A percentile compares a stretch with the other conserved stretches of the same genome.
phyloP scores from a whole-genome alignment of 2,329 filamentous ascomycete species.

The Diaporthe sp. region DNA sequence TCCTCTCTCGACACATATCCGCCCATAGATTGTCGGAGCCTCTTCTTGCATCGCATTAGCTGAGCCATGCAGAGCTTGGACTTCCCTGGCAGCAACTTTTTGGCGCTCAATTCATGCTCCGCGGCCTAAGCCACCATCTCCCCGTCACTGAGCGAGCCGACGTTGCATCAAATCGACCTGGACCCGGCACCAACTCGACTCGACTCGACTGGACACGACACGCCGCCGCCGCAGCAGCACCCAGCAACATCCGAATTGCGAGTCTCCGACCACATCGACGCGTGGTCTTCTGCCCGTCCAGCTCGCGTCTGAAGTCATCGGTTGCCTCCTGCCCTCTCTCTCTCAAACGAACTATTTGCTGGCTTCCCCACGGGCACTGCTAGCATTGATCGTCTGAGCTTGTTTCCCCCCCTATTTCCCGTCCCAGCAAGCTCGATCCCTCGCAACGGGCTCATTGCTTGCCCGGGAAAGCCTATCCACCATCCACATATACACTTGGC shows the following conservation, averaged over 20 bases:
- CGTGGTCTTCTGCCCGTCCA: conserved; percentile 23
- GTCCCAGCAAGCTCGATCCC: conserved; percentile 24
- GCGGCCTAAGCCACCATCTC: conserved; percentile 12
- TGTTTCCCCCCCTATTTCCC: not conserved
- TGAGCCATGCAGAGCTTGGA: conserved; percentile 27
- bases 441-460: conserved; percentile 15
- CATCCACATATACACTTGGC: conserved; percentile 18
- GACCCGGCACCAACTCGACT: not conserved
- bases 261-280: conserved; percentile 1
- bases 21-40: not conserved
- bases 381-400: conserved; percentile 35
- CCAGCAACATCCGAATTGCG: conserved; percentile 1
- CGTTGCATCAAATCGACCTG: conserved; percentile 24
- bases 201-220: conserved; percentile 12
- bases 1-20: conserved; percentile 2
- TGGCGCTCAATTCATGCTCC: conserved; percentile 15
- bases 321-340: conserved; percentile 19
- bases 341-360: not conserved
- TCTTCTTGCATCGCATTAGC: conserved; percentile 1
- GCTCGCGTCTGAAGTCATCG: conserved; percentile 25
- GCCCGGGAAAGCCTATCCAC: conserved; percentile 29
- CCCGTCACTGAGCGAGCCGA: conserved; percentile 14
- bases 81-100: not conserved
- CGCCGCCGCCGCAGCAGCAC: not conserved
- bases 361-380: conserved; percentile 15